phyloP scores from a whole-genome alignment of 2,329 filamentous ascomycete species.

The Ophiostoma sp. region DNA sequence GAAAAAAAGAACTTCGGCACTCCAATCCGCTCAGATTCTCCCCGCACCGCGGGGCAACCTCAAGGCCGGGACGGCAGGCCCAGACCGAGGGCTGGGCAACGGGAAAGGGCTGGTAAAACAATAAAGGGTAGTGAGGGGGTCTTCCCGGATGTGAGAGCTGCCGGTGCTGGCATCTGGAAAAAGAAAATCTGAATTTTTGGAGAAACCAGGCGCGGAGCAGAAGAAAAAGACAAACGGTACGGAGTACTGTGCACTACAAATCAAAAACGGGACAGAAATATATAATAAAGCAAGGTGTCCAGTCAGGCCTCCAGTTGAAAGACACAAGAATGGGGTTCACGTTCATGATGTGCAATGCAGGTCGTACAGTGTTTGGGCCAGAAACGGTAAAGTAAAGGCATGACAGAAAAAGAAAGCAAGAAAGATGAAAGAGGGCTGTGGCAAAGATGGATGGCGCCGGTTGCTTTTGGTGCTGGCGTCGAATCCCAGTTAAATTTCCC shows the following conservation, averaged over 20 bases:
- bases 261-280: not conserved
- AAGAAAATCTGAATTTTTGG: not conserved
- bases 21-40: not conserved
- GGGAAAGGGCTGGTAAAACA: slow-evolving; percentile 1
- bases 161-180: not conserved
- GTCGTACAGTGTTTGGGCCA: not conserved
- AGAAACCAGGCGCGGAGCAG: not conserved
- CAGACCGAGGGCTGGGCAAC: not conserved
- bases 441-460: not conserved
- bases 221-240: not conserved
- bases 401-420: not conserved
- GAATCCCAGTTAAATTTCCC: not conserved
- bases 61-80: not conserved
- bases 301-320: not conserved
- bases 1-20: not conserved
- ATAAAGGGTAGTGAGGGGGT: not conserved
- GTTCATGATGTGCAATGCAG: not conserved
- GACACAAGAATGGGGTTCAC: not conserved
- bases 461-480: not conserved
- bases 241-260: not conserved
- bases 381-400: not conserved
- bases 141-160: not conserved
- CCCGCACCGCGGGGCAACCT: not conserved
- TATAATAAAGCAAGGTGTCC: not conserved
- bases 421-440: not conserved